Conservation (phyloP, 2,329 filamentous ascomycete genomes). For the Fusarium verrucosum region DNA sequence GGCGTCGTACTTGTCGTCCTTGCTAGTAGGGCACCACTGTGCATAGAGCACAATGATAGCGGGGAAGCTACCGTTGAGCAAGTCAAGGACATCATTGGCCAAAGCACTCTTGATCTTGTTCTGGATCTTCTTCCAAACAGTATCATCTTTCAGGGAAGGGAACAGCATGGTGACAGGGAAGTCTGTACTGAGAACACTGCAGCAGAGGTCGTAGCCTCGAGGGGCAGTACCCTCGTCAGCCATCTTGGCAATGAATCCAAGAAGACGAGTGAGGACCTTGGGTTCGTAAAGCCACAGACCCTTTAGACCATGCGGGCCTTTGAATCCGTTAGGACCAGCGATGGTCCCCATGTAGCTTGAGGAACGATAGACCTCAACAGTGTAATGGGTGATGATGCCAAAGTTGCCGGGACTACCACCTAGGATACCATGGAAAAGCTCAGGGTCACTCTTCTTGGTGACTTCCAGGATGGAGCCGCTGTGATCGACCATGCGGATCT, state of each 20-base stretch:
- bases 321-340: slow-evolving; percentile 20
- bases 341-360: slow-evolving; percentile 50
- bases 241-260: slow-evolving; percentile 55
- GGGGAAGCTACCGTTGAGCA: slow-evolving; percentile 51
- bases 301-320: slow-evolving; percentile 47
- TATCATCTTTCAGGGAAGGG: slow-evolving; percentile 47
- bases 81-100: slow-evolving; percentile 50
- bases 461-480: slow-evolving; percentile 57
- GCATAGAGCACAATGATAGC: slow-evolving; percentile 57
- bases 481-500: slow-evolving; percentile 58
- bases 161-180: slow-evolving; percentile 51
- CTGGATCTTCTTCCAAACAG: slow-evolving; percentile 36
- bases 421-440: slow-evolving; percentile 67
- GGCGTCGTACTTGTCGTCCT: slow-evolving; percentile 49
- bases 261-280: slow-evolving; percentile 50
- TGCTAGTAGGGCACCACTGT: slow-evolving; percentile 57
- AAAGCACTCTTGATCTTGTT: slow-evolving; percentile 49
- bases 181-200: slow-evolving; percentile 57
- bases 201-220: slow-evolving; percentile 57
- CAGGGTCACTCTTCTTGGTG: slow-evolving; percentile 58
- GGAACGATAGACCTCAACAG: slow-evolving; percentile 53
- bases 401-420: slow-evolving; percentile 68
- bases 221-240: slow-evolving; percentile 55
- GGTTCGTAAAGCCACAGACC: slow-evolving; percentile 54
- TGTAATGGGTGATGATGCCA: slow-evolving; percentile 64